Evolutionary conservation across 2,329 filamentous ascomycete genomes (phyloP), one percentile per base, ranked within the genome.

Genomic region (Sclerotinia subarctica): DNA sequence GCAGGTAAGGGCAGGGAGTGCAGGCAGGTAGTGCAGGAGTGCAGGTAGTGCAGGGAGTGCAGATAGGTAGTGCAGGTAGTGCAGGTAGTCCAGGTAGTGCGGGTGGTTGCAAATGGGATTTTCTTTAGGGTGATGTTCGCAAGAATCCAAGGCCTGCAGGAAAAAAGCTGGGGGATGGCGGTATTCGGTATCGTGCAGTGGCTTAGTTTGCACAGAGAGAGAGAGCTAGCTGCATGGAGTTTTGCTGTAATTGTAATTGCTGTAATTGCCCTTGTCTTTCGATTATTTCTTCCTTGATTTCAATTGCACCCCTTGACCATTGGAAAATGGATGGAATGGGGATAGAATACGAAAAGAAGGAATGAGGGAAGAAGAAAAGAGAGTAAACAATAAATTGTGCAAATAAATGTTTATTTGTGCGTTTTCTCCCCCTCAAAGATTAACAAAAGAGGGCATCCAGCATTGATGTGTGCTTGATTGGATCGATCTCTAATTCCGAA

Each of bases 101-200:
- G 29, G 26, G 49, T 19, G 32, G 51, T 17, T 53, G 51, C 26
- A 21, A 5, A 32, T 10, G 13, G 15, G 32, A 21, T 1, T 7
- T 54, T 19, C 26, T 53, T 32, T 13, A 32, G 26, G 52, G 17
- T 53, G 19, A 15, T 15, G 53, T 56, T 35, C 29, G 53, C 29
- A 38, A 56, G 19, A 35, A 56, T 56, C 53, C 32, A 32, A 56
- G 29, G 53, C 10, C 53, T 56, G 53, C 53, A 56, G 53, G 29
- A 15, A 4, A 56, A 38, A 56, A 56, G 11, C 53, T 56, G 53
- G 21, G 51, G 53, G 11, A n/a, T 13, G 21, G 53, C 32, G 29
- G 21, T 42, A 17, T 42, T 5, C 53, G 53, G 52, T 54, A n/a
- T 35, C 8, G 2, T n/a, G 52, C 52, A 54, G 52, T 38, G 13